Conservation (phyloP, 2,329 filamentous ascomycete genomes). For the Exophiala sp. region DNA sequence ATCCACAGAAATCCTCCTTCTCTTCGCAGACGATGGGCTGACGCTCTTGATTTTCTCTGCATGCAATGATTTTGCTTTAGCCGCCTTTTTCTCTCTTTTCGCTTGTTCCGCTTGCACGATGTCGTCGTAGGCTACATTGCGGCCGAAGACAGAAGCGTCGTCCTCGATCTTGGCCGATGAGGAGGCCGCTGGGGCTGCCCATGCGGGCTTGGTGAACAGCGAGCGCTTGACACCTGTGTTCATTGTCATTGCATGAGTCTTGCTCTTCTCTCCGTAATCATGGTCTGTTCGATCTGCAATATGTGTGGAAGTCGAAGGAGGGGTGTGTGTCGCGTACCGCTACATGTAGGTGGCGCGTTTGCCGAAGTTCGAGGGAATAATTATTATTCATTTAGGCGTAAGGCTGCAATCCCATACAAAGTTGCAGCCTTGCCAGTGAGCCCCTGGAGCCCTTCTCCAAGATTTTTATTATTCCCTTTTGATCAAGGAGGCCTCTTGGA, state of each 20-base stretch:
- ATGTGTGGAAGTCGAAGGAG: too few relatives aligned
- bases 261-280: too few relatives aligned
- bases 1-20: not conserved
- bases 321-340: too few relatives aligned
- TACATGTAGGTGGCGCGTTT: too few relatives aligned
- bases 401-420: too few relatives aligned
- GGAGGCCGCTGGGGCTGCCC: slow-evolving; percentile 29
- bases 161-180: not conserved
- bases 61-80: slow-evolving; percentile 31
- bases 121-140: slow-evolving; percentile 44
- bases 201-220: slow-evolving; percentile 52
- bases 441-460: too few relatives aligned
- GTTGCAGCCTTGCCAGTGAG: too few relatives aligned
- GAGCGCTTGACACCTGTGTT: slow-evolving; percentile 37
- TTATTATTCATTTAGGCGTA: too few relatives aligned
- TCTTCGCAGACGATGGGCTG: slow-evolving; percentile 5
- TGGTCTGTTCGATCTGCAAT: too few relatives aligned
- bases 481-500: too few relatives aligned
- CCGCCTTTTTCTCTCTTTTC: slow-evolving; percentile 33
- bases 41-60: slow-evolving; percentile 32
- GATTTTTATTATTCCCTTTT: too few relatives aligned
- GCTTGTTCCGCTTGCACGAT: slow-evolving; percentile 39
- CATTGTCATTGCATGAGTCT: not conserved
- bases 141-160: slow-evolving; percentile 45
- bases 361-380: too few relatives aligned